Evolutionary conservation across 2,329 filamentous ascomycete genomes (phyloP), one percentile per base, ranked within the genome.

Genomic region (Coniochaeta sp.): DNA sequence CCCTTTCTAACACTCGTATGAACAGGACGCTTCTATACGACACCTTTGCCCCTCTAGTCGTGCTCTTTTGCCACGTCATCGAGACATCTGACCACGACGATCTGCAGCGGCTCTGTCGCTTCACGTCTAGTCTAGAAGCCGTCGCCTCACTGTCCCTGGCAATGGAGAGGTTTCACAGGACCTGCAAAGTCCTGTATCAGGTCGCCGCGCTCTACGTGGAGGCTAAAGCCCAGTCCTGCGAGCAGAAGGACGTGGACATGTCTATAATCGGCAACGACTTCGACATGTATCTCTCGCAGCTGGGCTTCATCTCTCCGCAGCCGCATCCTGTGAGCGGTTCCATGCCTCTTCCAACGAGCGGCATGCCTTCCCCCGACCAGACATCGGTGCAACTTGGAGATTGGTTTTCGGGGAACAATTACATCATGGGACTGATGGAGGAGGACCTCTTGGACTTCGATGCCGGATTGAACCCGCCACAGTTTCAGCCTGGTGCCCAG

Each of bases 381-480:
- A 53, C 22, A 2, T 26, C 42, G 22, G 9, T 22, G 42, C 76
- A 82, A 42, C 65, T 86, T 53, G 78, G 79, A 2, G 81, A 84
- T 54, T 86, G 83, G 83, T 86, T 84, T 57, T 82, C 79, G 4
- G 81, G 82, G 1, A 86, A 81, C 54, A 74, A 77, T 51, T 82
- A 85, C 58, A 79, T 87, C 69, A 76, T 86, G 70, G 81, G 80
- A 0, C 60, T 86, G 52, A 64, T 86, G 61, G 83, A 86, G 60
- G 79, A 85, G 52, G 82, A 86, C 40, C 57, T 75, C 48, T 71
- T 70, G 48, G 67, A 72, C 20, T 70, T 75, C 33, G 49, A 56
- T 13, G n/a, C 42, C 16, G 13, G 16, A 14, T 3, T 27, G 24
- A 28, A 46, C n/a, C 14, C 42, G 13, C 13, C 24, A 28, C 33